These are phyloP conservation scores for Rhododendron williamsianum DNA, from an alignment of 148 eudicot genomes.

Conservation along the genomic window DNA sequence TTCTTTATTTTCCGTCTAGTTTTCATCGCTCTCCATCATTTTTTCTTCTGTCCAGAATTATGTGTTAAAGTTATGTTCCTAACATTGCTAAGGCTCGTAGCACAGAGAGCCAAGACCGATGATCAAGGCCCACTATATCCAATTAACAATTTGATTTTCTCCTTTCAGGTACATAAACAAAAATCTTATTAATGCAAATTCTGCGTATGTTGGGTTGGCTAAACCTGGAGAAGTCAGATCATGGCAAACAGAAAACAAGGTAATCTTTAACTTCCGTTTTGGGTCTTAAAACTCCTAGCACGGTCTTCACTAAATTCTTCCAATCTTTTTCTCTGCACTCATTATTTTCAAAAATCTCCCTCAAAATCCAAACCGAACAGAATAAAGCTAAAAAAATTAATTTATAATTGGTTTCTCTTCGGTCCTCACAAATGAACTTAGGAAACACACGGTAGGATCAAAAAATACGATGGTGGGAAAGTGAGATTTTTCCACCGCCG, in stretches of 20 bases:
- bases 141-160: background rate
- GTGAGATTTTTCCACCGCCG: too few species aligned
- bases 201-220: conserved; percentile 76
- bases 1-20: too few species aligned
- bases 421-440: too few species aligned
- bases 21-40: too few species aligned
- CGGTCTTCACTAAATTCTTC: too few species aligned
- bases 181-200: conserved; percentile 25
- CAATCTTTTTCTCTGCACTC: fast-evolving
- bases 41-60: background rate
- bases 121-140: background rate
- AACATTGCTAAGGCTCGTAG: background rate
- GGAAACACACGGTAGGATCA: too few species aligned
- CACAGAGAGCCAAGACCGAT: background rate
- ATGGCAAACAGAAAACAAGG: conserved; percentile 81
- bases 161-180: conserved; percentile 11
- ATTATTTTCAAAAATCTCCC: too few species aligned
- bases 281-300: too few species aligned
- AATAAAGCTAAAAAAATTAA: too few species aligned
- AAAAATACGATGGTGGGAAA: too few species aligned
- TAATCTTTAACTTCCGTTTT: conserved; percentile 4
- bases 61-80: background rate
- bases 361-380: too few species aligned
- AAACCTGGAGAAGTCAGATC: conserved; percentile 66
- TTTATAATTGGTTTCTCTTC: too few species aligned